Evolutionary conservation across 345 rosid species (phyloP), one percentile per base, ranked within the genome.

Genomic region (Salix koriyanagi): DNA sequence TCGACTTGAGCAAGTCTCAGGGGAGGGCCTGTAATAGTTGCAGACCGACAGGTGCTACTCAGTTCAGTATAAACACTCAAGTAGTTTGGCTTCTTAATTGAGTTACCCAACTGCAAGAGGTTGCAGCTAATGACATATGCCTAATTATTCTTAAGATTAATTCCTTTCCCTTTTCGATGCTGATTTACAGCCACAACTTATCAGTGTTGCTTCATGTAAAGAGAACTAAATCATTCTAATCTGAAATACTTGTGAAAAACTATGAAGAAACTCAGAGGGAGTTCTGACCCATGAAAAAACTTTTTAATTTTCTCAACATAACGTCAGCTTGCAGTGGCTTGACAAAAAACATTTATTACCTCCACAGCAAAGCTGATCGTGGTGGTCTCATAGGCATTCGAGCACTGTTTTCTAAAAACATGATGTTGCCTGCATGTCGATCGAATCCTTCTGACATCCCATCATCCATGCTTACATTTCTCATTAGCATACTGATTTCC

Each of bases 361-460:
- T 94, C 99, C 99, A 96, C 80, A 96, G 76, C 78, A 96, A 85
- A 77, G 94, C 97, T 73, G 99, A 92, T 62, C 88, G 89, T 67
- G 95, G 92, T 83, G 90, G 90, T 84, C 92, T 88, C 69, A 80
- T 79, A 32, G 87, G 84, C 75, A 88, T 79, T 67, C 83, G 87
- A 86, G 91, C 79, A 84, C 85, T 83, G 73, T 75, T 87, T 76
- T 93, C 94, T 46, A 79, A 68, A 37, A 86, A 79, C 65, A 77
- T 26, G 69, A 76, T 64, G 75, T 83, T 85, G 82, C 89, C 87
- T 19, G 75, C 80, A 68, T 85, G 85, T 44, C 79, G 85, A 73
- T 78, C 84, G 28, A 86, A 67, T 77, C 84, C 92, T 77, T 90
- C 92, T 8, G 86, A 74, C 62, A 72, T 42, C 72, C 83, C 79